Conservation (phyloP, 139 green algal genomes). For the Chlamydomonas asymmetrica region DNA sequence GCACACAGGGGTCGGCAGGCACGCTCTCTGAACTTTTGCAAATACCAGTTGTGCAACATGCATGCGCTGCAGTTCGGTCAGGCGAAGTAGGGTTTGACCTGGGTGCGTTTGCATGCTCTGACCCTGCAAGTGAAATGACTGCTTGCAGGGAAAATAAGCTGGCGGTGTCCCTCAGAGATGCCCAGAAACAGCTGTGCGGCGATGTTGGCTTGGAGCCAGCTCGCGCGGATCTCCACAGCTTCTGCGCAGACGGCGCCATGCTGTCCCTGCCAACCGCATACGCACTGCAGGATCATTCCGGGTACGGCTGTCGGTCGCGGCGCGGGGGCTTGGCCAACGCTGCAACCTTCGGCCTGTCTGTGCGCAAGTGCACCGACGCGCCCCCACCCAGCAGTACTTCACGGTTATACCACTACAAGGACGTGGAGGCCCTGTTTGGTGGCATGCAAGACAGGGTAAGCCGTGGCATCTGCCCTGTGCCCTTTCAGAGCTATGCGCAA, state of each 20-base stretch:
- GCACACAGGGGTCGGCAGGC: too few relatives aligned
- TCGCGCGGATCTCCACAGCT: too few relatives aligned
- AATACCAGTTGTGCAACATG: too few relatives aligned
- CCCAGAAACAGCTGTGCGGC: too few relatives aligned
- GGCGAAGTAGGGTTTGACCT: too few relatives aligned
- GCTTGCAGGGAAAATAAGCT: slow-evolving; percentile 16
- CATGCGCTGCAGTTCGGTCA: too few relatives aligned
- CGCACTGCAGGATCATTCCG: slow-evolving; percentile 8
- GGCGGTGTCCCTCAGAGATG: too few relatives aligned
- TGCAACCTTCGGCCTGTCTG: slow-evolving; percentile 3
- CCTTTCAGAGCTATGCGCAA: neutral
- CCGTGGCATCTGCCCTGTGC: neutral
- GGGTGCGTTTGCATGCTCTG: too few relatives aligned
- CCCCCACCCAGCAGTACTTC: neutral
- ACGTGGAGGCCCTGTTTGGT: neutral
- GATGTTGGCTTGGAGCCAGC: too few relatives aligned
- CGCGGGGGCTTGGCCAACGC: slow-evolving; percentile 25
- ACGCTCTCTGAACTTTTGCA: too few relatives aligned
- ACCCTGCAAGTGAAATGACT: too few relatives aligned
- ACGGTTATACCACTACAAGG: neutral
- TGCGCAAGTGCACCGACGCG: slow-evolving; percentile 6
- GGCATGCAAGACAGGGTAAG: neutral
- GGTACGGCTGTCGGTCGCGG: too few relatives aligned
- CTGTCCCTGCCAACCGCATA: slow-evolving; percentile 19
- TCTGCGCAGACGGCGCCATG: slow-evolving; percentile 9